phyloP scores from a whole-genome alignment of 768 basidiomycete genomes.

The Trametes maxima region DNA sequence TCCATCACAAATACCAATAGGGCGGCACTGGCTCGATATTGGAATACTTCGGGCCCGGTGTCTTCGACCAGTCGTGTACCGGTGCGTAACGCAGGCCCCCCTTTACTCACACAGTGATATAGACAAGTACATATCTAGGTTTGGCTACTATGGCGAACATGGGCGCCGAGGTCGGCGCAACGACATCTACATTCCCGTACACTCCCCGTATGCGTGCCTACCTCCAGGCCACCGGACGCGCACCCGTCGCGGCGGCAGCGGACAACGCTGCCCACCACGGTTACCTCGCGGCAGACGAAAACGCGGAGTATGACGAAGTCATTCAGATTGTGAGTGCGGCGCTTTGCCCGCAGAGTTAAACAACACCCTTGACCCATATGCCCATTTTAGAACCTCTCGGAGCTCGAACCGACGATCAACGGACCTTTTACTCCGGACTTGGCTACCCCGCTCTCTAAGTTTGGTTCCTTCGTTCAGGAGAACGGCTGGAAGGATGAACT shows the following conservation, averaged over 20 bases:
- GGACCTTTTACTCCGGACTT: conserved; percentile 98
- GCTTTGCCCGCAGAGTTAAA: neutral
- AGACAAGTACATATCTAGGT: conserved; percentile 42
- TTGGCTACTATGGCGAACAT: conserved; percentile 97
- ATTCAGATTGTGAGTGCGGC: conserved; percentile 78
- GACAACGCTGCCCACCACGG: conserved; percentile 79
- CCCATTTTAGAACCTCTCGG: conserved; percentile 70
- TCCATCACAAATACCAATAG: conserved; percentile 42
- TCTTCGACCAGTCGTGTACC: conserved; percentile 88
- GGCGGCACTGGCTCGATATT: conserved; percentile 96
- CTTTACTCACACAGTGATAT: no score
- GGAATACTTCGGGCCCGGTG: conserved; percentile 96
- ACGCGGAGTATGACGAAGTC: conserved; percentile 91
- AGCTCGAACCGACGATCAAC: conserved; percentile 90
- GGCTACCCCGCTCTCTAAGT: conserved; percentile 90
- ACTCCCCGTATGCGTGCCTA: conserved; percentile 88
- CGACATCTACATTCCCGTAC: conserved; percentile 97
- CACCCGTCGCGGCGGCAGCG: conserved; percentile 82
- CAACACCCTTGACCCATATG: neutral
- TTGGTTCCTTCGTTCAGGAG: conserved; percentile 74
- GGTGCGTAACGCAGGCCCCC: conserved; percentile 55
- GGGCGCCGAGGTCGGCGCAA: conserved; percentile 99
- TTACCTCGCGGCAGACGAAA: conserved; percentile 82
- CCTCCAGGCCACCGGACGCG: conserved; percentile 86
- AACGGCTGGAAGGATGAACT: conserved; percentile 95